Base-by-base conservation (phyloP, 805 yeast genomes). In the Saccharomycopsis sp. region DNA sequence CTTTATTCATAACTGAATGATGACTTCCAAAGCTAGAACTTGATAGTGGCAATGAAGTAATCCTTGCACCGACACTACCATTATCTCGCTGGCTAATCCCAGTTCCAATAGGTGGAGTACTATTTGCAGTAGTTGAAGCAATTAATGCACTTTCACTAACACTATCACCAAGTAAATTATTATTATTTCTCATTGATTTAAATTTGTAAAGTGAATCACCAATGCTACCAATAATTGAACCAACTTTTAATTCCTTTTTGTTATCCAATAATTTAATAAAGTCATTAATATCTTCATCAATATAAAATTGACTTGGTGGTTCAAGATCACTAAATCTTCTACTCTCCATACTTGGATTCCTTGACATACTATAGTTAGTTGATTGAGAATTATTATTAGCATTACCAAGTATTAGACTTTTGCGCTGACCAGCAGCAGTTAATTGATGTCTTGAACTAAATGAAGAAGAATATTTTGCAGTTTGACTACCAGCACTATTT, bases 181-280 rank as follows among this genome's bases (percentile, higher is more conserved):
- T 79, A 33, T 70, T 74, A 13, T 63, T 64, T 55, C 66, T 72
- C 60, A 79, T 63, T 45, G 63, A 61, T 55, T 77, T 82, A 54
- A 71, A 79, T 50, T 65, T 66, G 17, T 65, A 64, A 40, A 79
- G 57, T 0, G 80, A 74, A 44, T 74, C 79, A 6, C 70, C 56
- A 13, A 65, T 58, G n/a, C 17, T 16, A 11, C 14, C 11, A 2
- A 22, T 4, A 6, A 13, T 17, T 3, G 17, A 11, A 17, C 43
- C 47, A 9, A 28, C 38, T 8, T 21, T 34, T 53, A 51, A 19
- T 54, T 54, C 84, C 6, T 71, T 66, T 53, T 76, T 78, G 38
- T 77, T 74, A 51, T 85, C 93, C 36, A 85, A 74, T 70, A 82
- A 66, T 51, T 74, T 69, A 38, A 85, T 82, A 65, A 85, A 85